Base-by-base conservation (phyloP, 1,284 basidiomycete genomes). In the Ceraceosorus guamensis region DNA sequence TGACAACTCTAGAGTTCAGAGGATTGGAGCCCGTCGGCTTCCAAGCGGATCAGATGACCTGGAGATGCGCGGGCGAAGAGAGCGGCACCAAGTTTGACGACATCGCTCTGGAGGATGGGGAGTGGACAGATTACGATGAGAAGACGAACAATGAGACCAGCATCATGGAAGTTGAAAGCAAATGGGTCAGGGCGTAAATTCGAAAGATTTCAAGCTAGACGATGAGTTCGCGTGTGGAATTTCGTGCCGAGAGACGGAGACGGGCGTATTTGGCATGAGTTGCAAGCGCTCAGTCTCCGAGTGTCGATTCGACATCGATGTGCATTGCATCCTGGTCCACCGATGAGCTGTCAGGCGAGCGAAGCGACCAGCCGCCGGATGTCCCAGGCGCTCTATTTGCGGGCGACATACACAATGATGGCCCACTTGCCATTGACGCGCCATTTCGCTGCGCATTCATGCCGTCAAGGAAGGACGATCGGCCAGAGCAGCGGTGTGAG, bases 111-210 rank as follows among this genome's bases (percentile, higher is more conserved):
- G 73, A 76, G 7, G 73, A 71, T 6, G 67, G 67, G 35, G 73
- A 74, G 41, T 76, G 73, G 73, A 73, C 71, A 57, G 73, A 76
- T 48, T 76, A 76, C 43, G 73, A 76, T 54, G 73, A 76, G 56
- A 71, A 71, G 62, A 62, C 57, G 37, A 52, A 61, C 11, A 8
- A 10, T 39, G 1, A 30, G 6, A 71, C 73, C 2, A 63, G 66
- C 51, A 68, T 75, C 32, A 65, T 62, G 48, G 71, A 75, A 31
- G 57, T 75, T 45, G 64, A 67, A 46, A 41, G 44, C 6, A 24
- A 41, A 31, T 57, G 56, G 56, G 56, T 57, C n/a, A 30, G 56
- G 34, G 56, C 55, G 18, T 56, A 41, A 51, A 45, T 13, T 43
- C 13, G 13, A 43, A 13, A 13, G 3, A 43, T 13, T 43, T 3